Percentiles rank a stretch among this genome's conserved stretches.
These are phyloP conservation scores for Plasmodium berghei DNA, from an alignment of 169 alveolate genomes.

Conservation along the genomic window DNA sequence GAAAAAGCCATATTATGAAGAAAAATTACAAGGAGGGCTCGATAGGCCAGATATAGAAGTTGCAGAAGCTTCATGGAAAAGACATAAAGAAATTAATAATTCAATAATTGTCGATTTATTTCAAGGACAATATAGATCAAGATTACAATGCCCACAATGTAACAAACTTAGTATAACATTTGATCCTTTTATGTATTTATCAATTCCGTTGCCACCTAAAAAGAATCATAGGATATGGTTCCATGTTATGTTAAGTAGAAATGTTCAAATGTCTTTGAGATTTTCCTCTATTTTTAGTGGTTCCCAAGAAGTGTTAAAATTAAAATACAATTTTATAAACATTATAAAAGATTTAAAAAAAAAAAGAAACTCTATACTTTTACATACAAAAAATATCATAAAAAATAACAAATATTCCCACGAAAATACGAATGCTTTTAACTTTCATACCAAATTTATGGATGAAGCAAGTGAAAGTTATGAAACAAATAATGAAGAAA, in stretches of 20 bases:
- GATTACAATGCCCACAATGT: conserved; percentile 90
- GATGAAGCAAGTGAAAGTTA: conserved; percentile 39
- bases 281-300: conserved; percentile 61
- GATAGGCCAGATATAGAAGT: conserved; percentile 53
- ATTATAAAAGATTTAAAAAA: conserved; percentile 46
- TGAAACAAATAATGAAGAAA: neutral
- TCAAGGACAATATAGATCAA: conserved; percentile 91
- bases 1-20: conserved; percentile 90
- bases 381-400: conserved; percentile 45
- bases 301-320: conserved; percentile 59
- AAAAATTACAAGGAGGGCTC: conserved; percentile 72
- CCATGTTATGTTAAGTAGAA: conserved; percentile 49
- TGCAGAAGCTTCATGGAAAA: conserved; percentile 76
- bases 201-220: conserved; percentile 89
- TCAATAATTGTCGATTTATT: conserved; percentile 92
- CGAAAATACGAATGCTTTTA: conserved; percentile 40
- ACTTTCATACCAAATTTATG: conserved; percentile 35
- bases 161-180: conserved; percentile 87
- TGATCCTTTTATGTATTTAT: conserved; percentile 92
- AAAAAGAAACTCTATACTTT: conserved; percentile 25
- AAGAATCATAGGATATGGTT: conserved; percentile 67
- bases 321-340: conserved; percentile 16
- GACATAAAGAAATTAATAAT: conserved; percentile 88
- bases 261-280: conserved; percentile 30
- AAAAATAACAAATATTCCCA: conserved; percentile 38